Base-by-base conservation (phyloP, 2,329 filamentous ascomycete genomes). In the Mycosphaerelloides madeirae region DNA sequence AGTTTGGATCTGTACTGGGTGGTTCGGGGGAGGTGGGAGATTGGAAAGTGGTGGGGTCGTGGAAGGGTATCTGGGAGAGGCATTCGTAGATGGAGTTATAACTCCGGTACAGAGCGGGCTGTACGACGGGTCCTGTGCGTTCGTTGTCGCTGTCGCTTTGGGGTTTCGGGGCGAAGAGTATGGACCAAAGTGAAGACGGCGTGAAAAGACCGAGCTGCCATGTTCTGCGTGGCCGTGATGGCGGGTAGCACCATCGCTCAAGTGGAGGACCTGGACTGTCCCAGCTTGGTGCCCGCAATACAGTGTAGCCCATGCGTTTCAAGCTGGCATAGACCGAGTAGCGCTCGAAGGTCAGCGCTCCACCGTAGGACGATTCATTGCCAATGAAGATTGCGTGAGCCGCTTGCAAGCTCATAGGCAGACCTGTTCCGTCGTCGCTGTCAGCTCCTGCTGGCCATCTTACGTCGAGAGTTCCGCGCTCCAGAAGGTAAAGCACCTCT, bases 341-440 rank as follows among this genome's bases (percentile, higher is more conserved):
- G 59, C 87, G 81, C 55, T 94, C 87, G 48, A 96, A 71, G 0
- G 77, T 80, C 53, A 83, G 55, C 8, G 73, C 76, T 3, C 62
- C 62, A 12, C 44, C 53, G 13, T 59, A 52, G 2, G 81, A 77
- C 4, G 71, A 77, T 37, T 87, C 83, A 18, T 78, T 72, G 1
- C 88, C 88, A 52, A 95, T 78, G 41, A 95, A 81, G 16, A 88
- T 77, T 4, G 90, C 80, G 70, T 97, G 97, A 0, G 89, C 89
- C 5, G 86, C 90, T 65, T 97, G 87, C 31, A 97, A 69, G 65
- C 87, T 95, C 73, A 98, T 83, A 0, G 91, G 89, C n/a, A 93
- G 66, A 0, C 84, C 85, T 3, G 76, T 69, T 6, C 81, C 77
- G 46, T 76, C 74, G 29, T 80, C 79, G 11, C 57, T 56, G 13